Base-by-base conservation (phyloP, 441 rosid species). In the Aleurites moluccanus region DNA sequence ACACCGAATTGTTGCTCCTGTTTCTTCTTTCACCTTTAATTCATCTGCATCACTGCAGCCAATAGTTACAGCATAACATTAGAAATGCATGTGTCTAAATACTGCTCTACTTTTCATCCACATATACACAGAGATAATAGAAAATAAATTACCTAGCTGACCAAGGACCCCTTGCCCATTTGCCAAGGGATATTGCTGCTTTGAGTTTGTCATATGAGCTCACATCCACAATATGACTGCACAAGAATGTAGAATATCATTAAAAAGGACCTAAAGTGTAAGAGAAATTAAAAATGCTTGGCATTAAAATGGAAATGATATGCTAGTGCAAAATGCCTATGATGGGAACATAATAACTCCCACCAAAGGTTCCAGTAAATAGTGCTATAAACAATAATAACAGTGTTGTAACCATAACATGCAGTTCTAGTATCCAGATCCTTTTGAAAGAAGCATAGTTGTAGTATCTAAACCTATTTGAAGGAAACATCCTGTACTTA, bases 91-190 rank as follows among this genome's bases (percentile, higher is more conserved):
- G 52, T 49, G 40, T 38, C 8, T 38, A 38, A 38, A 38, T 38
- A 38, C 6, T 6, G 6, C 40, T 38, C 40, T 38, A 38, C 9
- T 38, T 38, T 38, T 38, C 40, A 38, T 38, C 40, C 6, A 38
- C 6, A 38, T 35, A 35, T 6, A 38, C 27, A 25, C 68, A 65
- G 55, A 15, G 65, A 63, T 16, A 55, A 42, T 55, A 77, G 23
- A 40, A 35, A 15, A 63, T 11, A 64, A 60, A 33, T 42, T 79
- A 87, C 92, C 94, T 88, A 9, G 91, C 96, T 55, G 91, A 91
- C 99, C 99, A 95, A 73, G 94, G 91, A 82, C 93, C 95, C 82
- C 97, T 89, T 42, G 92, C 99, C 96, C 99, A 95, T 84, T 95
- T 95, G 60, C 93, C 96, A 73, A 63, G 16, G 47, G 95, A 84